A percentile compares a stretch with the other conserved stretches of the same genome.
Conservation (phyloP, 129 eudicot species). For the Helichrysum umbraculigerum region DNA sequence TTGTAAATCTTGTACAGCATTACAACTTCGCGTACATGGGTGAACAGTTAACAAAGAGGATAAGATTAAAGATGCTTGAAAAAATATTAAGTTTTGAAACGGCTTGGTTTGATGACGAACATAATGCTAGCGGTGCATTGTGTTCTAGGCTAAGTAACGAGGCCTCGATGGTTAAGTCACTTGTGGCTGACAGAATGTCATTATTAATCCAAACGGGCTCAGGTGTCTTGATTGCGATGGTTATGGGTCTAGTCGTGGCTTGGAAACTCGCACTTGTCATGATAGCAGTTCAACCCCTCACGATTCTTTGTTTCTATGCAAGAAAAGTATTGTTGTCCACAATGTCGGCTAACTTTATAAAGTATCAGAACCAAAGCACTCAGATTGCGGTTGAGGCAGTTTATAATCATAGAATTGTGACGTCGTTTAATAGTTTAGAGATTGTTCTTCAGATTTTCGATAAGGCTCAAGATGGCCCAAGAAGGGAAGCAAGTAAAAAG, state of each 20-base stretch:
- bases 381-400: slow-evolving; percentile 91
- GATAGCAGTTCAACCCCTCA: slow-evolving; percentile 92
- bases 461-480: slow-evolving; percentile 76
- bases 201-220: slow-evolving; percentile 71
- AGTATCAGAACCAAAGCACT: slow-evolving; percentile 73
- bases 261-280: slow-evolving; percentile 95
- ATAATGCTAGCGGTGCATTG: slow-evolving; percentile 71
- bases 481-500: slow-evolving; percentile 69
- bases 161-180: slow-evolving; percentile 89
- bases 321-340: slow-evolving; percentile 69
- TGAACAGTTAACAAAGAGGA: slow-evolving; percentile 67
- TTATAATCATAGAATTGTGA: slow-evolving; percentile 77
- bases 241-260: slow-evolving; percentile 72
- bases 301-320: slow-evolving; percentile 80
- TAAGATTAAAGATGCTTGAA: slow-evolving; percentile 66
- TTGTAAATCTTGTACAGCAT: slow-evolving; percentile 73
- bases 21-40: slow-evolving; percentile 90
- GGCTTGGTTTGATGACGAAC: slow-evolving; percentile 91
- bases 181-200: slow-evolving; percentile 84
- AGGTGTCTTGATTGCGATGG: slow-evolving; percentile 73
- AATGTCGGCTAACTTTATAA: slow-evolving; percentile 62
- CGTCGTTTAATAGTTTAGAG: slow-evolving; percentile 68
- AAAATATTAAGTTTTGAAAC: slow-evolving; percentile 74
- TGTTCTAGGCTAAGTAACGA: slow-evolving; percentile 80
- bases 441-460: slow-evolving; percentile 79